phyloP scores from a whole-genome alignment of 1,284 basidiomycete genomes.

The Rhodotorula sp. region DNA sequence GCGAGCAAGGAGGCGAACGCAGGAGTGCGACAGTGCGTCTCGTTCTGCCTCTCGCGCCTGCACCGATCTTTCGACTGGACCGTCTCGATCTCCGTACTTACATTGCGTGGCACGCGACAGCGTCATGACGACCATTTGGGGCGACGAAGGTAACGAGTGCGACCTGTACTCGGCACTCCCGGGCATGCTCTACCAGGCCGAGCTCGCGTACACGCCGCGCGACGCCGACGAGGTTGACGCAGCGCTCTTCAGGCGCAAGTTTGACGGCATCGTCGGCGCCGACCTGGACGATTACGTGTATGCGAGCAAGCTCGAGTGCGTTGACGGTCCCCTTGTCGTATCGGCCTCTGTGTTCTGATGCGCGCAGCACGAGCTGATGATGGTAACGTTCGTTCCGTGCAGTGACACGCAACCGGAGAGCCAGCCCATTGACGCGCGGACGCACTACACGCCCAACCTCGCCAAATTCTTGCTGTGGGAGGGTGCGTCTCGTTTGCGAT shows the following conservation, averaged over 20 bases:
- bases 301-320: conserved; percentile 50
- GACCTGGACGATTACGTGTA: conserved; percentile 51
- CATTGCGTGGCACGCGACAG: not conserved
- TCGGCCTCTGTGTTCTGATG: not conserved
- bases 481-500: conserved; percentile 32
- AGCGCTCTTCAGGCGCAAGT: conserved; percentile 41
- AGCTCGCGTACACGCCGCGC: conserved; percentile 46
- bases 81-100: no score
- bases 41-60: not conserved
- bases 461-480: conserved; percentile 52
- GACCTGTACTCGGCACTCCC: conserved; percentile 46
- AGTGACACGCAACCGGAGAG: conserved; percentile 46
- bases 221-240: conserved; percentile 45
- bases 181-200: conserved; percentile 47
- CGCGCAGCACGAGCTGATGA: no score
- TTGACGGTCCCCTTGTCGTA: not conserved
- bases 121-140: conserved; percentile 53
- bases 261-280: conserved; percentile 48
- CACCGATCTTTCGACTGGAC: not conserved
- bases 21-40: conserved; percentile 44
- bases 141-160: conserved; percentile 52
- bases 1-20: conserved; percentile 46
- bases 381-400: not conserved
- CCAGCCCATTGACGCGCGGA: conserved; percentile 42
- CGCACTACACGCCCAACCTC: conserved; percentile 49